Percentiles rank a stretch among this genome's conserved stretches.
phyloP scores from a whole-genome alignment of 2,329 filamentous ascomycete species.

The Cadophora sp. region DNA sequence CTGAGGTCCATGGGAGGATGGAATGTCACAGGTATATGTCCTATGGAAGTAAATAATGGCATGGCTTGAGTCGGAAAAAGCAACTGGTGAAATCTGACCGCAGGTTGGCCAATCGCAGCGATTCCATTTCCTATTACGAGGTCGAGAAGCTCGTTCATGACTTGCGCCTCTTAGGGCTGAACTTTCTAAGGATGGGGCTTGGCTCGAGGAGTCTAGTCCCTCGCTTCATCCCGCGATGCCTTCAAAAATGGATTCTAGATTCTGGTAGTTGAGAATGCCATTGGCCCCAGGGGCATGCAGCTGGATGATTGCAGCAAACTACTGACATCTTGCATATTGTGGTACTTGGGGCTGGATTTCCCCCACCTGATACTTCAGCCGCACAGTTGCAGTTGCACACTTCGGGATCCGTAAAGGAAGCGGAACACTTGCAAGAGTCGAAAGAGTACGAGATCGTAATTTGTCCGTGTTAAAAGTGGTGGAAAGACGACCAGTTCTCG shows the following conservation, averaged over 20 bases:
- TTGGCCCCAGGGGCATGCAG: background rate
- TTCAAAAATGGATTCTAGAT: background rate
- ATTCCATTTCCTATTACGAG: background rate
- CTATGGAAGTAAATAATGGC: background rate
- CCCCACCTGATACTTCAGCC: background rate
- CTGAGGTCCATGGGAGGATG: background rate
- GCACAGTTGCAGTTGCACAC: background rate
- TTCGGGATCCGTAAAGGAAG: background rate
- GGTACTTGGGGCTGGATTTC: background rate
- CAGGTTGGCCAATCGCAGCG: background rate
- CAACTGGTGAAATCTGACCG: background rate
- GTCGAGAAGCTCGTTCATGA: background rate
- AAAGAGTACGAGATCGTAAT: too few relatives aligned
- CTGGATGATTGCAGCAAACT: background rate
- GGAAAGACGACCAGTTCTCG: too few relatives aligned
- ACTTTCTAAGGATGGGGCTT: background rate
- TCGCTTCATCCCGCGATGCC: constrained; percentile 4
- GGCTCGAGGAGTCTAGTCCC: background rate
- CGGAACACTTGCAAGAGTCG: background rate
- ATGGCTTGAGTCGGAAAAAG: background rate
- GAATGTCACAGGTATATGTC: constrained; percentile 3
- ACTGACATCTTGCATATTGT: background rate
- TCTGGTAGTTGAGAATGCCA: background rate
- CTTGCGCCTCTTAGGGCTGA: background rate
- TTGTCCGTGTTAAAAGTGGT: too few relatives aligned